Evolutionary conservation across 139 green algal species (phyloP), one percentile per base, ranked within the genome.

Genomic region (Chlamydomonas eustigma): DNA sequence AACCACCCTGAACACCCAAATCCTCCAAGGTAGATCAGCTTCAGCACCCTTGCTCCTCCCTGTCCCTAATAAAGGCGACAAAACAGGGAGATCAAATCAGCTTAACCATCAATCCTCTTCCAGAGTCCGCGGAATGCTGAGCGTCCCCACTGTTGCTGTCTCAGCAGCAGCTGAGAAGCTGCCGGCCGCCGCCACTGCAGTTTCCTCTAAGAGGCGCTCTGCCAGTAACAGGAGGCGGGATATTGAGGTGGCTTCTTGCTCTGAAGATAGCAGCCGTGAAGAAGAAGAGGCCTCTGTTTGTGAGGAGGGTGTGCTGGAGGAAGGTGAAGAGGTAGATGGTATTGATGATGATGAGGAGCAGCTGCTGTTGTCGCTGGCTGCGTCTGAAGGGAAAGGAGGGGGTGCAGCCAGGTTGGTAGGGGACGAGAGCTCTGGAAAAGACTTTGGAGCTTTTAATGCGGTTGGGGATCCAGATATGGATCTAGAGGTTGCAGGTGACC

Each of bases 91-190:
- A n/a, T n/a, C n/a, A n/a, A n/a, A n/a, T n/a, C n/a, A n/a, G n/a
- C n/a, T n/a, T n/a, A n/a, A n/a, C n/a, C n/a, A n/a, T n/a, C n/a
- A n/a, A n/a, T n/a, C n/a, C n/a, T n/a, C n/a, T n/a, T n/a, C n/a
- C n/a, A n/a, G n/a, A n/a, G n/a, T n/a, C n/a, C n/a, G n/a, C n/a
- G n/a, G n/a, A n/a, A n/a, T n/a, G n/a, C n/a, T n/a, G n/a, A n/a
- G n/a, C n/a, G n/a, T n/a, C n/a, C n/a, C n/a, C n/a, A n/a, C n/a
- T n/a, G n/a, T n/a, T n/a, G n/a, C n/a, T n/a, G n/a, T n/a, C n/a
- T n/a, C n/a, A n/a, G 30, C 72, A 77, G 38, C 37, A 39, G 63
- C 77, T 58, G 44, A 72, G 64, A 30, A 44, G 39, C 24, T 38
- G 67, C 44, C 64, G 2, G 63, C 63, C 63, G n/a, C 63, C 8